These are phyloP conservation scores for Salpingoeca rosetta DNA, from an alignment of 78 protist species.

Conservation along the genomic window DNA sequence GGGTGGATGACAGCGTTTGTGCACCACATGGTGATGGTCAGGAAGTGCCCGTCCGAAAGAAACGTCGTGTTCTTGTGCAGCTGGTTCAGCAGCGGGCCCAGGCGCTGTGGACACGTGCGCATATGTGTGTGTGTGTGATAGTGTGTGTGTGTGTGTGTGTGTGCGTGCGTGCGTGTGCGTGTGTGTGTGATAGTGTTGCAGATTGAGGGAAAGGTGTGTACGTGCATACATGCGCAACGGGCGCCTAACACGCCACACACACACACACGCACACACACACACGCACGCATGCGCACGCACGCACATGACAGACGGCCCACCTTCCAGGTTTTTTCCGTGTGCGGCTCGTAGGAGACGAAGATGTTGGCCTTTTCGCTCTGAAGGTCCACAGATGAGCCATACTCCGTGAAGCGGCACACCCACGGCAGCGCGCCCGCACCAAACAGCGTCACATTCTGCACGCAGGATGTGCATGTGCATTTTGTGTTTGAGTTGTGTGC, in stretches of 20 bases:
- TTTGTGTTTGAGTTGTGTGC: too few relatives aligned
- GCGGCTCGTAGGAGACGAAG: background rate
- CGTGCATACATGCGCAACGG: too few relatives aligned
- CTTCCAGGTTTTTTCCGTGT: background rate
- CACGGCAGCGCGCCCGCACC: background rate
- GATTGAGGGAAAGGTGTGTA: too few relatives aligned
- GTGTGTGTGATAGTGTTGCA: too few relatives aligned
- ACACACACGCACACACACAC: too few relatives aligned
- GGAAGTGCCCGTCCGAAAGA: background rate
- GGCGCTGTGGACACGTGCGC: background rate
- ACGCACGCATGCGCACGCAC: too few relatives aligned
- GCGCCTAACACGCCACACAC: too few relatives aligned
- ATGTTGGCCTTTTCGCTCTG: background rate
- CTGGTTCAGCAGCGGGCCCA: background rate
- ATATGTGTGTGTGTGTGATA: too few relatives aligned
- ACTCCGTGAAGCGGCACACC: background rate
- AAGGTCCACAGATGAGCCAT: background rate
- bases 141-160: too few relatives aligned
- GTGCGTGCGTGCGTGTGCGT: too few relatives aligned
- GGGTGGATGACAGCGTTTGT: background rate
- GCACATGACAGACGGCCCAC: background rate
- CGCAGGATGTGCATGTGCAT: too few relatives aligned
- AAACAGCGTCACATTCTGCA: background rate
- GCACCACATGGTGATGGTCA: background rate
- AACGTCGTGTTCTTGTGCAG: background rate